Percentiles rank a stretch among this genome's conserved stretches.
These are phyloP conservation scores for Zychaea mexicana DNA, from an alignment of 371 early-diverging fungal genomes.

Conservation along the genomic window DNA sequence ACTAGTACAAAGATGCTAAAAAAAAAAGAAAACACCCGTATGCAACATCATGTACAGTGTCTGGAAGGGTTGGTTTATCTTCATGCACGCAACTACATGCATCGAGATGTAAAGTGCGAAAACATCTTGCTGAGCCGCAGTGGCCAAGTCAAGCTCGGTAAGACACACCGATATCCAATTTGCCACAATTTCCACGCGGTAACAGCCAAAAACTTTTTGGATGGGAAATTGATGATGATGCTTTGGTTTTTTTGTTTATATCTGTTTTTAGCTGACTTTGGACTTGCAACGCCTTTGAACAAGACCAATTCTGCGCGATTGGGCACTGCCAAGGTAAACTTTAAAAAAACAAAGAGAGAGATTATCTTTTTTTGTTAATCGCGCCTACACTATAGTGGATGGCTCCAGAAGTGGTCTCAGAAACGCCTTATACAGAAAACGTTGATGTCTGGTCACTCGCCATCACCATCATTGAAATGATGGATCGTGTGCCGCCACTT, in stretches of 20 bases:
- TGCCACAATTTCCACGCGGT: conserved; percentile 5
- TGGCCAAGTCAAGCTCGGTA: conserved; percentile 56
- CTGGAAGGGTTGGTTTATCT: conserved; percentile 50
- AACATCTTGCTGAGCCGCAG: conserved; percentile 43
- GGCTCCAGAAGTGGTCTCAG: conserved; percentile 54
- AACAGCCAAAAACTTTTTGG: too few species aligned
- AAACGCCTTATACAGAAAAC: conserved; percentile 44
- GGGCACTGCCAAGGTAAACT: conserved; percentile 49
- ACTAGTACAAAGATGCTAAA: too few species aligned
- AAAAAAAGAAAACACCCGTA: too few species aligned
- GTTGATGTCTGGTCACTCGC: conserved; percentile 56
- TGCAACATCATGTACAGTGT: conserved; percentile 17
- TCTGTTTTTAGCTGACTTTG: conserved; percentile 46
- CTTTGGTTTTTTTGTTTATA: background rate
- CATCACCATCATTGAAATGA: conserved; percentile 57
- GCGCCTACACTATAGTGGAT: conserved; percentile 37
- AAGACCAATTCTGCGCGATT: conserved; percentile 33
- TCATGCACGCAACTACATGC: conserved; percentile 53
- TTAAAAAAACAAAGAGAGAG: background rate
- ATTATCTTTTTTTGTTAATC: background rate
- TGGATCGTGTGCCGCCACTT: conserved; percentile 56
- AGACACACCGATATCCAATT: background rate
- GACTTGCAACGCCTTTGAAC: conserved; percentile 44
- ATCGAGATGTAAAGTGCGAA: conserved; percentile 58
- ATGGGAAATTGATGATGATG: background rate